Percentiles rank a stretch among this genome's conserved stretches.
Evolutionary conservation across 257 asterid genomes (phyloP).

Genomic region (Solanum pimpinellifolium): DNA sequence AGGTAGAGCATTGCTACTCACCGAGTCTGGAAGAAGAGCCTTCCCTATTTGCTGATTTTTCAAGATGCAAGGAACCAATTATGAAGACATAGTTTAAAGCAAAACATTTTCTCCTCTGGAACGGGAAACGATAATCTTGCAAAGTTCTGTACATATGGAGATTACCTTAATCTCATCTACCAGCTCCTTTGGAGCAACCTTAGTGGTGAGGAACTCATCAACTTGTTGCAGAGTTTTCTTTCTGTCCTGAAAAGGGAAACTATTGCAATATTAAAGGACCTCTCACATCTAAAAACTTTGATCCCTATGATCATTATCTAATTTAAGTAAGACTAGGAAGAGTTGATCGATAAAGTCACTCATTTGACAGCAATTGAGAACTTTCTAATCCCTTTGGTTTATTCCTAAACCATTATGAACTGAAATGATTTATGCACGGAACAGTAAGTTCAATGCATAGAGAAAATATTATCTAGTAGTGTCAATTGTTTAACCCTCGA

Average conservation of each 20-base stretch:
- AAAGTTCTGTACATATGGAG: not conserved
- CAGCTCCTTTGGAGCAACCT: conserved; percentile 74
- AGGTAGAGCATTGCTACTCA: conserved; percentile 48
- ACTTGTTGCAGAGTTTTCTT: conserved; percentile 64
- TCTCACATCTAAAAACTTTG: not conserved
- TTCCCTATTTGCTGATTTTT: conserved; percentile 66
- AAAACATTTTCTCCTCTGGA: not conserved
- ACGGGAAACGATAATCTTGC: not conserved
- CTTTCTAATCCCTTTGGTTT: not conserved
- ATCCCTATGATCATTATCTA: not conserved
- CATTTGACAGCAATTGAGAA: not conserved
- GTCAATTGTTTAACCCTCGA: not conserved
- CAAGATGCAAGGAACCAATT: not conserved
- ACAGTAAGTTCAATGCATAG: not conserved
- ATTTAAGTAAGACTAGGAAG: not conserved
- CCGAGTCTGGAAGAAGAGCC: conserved; percentile 61
- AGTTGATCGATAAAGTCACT: not conserved
- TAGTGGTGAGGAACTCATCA: conserved; percentile 54
- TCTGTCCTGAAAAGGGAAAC: conserved; percentile 57
- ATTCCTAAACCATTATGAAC: not conserved
- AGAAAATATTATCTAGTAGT: not conserved
- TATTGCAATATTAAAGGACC: not conserved
- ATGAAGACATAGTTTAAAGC: not conserved
- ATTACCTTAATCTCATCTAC: conserved; percentile 82
- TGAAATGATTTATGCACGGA: not conserved